These are phyloP conservation scores for Malania oleifera DNA, from an alignment of 164 flowering plant genomes.

Conservation along the genomic window DNA sequence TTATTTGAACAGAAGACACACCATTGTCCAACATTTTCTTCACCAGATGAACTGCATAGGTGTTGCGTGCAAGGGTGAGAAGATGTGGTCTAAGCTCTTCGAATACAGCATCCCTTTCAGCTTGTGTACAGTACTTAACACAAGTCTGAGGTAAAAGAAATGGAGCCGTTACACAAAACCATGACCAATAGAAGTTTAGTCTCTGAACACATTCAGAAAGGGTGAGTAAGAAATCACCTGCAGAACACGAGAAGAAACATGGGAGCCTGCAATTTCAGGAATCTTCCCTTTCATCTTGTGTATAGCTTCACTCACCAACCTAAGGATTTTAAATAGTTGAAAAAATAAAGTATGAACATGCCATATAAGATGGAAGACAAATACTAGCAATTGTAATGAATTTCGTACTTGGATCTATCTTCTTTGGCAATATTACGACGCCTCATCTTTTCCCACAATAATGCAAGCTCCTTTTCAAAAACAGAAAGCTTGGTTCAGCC, in stretches of 20 bases:
- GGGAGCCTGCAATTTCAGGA: slow-evolving; percentile 83
- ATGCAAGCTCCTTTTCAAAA: slow-evolving; percentile 67
- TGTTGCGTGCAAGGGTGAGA: slow-evolving; percentile 61
- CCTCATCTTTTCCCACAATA: slow-evolving; percentile 92
- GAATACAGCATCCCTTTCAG: slow-evolving; percentile 68
- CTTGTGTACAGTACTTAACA: slow-evolving; percentile 69
- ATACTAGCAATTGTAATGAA: background rate
- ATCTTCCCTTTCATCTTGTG: slow-evolving; percentile 87
- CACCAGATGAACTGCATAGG: slow-evolving; percentile 86
- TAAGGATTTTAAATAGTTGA: slow-evolving; percentile 12
- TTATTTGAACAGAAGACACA: slow-evolving; percentile 19
- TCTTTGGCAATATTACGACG: slow-evolving; percentile 69
- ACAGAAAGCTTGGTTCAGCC: background rate
- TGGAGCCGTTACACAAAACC: background rate
- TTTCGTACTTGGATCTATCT: slow-evolving; percentile 72
- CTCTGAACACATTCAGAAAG: background rate
- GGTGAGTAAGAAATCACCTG: slow-evolving; percentile 47
- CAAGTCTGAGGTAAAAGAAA: slow-evolving; percentile 53
- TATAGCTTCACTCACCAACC: slow-evolving; percentile 75
- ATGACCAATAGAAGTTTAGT: background rate
- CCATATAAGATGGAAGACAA: background rate
- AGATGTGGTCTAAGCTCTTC: slow-evolving; percentile 81
- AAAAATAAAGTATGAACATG: background rate
- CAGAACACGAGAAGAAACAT: slow-evolving; percentile 89
- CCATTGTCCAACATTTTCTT: slow-evolving; percentile 90